A percentile compares a stretch with the other conserved stretches of the same genome.
Evolutionary conservation across 2,329 filamentous ascomycete species (phyloP).

Genomic region (Colletotrichum plurivorum): DNA sequence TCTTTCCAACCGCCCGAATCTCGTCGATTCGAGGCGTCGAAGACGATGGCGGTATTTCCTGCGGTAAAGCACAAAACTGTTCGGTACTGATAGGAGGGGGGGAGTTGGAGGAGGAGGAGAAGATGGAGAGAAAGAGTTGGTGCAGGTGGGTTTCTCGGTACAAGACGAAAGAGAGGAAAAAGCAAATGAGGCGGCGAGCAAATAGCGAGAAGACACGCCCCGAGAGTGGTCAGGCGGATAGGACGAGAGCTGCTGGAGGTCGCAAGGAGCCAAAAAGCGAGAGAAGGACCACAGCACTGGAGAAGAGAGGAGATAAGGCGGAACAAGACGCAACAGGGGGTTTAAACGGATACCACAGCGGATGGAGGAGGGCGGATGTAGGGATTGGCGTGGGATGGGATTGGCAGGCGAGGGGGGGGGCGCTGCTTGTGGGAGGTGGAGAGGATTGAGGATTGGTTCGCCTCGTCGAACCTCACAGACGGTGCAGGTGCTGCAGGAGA

Average conservation of each 20-base stretch:
- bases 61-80: conserved; percentile 3
- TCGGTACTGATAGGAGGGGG: too few species aligned
- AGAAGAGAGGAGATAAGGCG: conserved; percentile 40
- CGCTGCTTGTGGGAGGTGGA: conserved; percentile 32
- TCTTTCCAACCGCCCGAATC: conserved; percentile 35
- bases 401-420: conserved; percentile 22
- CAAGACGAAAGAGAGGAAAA: conserved; percentile 23
- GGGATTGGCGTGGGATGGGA: conserved; percentile 39
- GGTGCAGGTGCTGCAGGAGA: conserved; percentile 4
- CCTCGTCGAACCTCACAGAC: conserved; percentile 27
- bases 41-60: conserved; percentile 17
- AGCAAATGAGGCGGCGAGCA: conserved; percentile 29
- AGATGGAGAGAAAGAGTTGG: conserved; percentile 11
- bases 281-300: conserved; percentile 26
- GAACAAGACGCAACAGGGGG: conserved; percentile 37
- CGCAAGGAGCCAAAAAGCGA: conserved; percentile 28
- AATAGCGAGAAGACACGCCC: conserved; percentile 40
- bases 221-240: conserved; percentile 39
- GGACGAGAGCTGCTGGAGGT: conserved; percentile 36
- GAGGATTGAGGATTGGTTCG: conserved; percentile 36
- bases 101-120: not conserved
- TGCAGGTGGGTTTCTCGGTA: conserved; percentile 27
- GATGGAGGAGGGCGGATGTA: conserved; percentile 39
- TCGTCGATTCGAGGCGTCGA: conserved; percentile 28
- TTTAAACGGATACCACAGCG: conserved; percentile 34